These are phyloP conservation scores for Triticum turgidum DNA, from an alignment of 176 grass and related monocot genomes.

Conservation along the genomic window DNA sequence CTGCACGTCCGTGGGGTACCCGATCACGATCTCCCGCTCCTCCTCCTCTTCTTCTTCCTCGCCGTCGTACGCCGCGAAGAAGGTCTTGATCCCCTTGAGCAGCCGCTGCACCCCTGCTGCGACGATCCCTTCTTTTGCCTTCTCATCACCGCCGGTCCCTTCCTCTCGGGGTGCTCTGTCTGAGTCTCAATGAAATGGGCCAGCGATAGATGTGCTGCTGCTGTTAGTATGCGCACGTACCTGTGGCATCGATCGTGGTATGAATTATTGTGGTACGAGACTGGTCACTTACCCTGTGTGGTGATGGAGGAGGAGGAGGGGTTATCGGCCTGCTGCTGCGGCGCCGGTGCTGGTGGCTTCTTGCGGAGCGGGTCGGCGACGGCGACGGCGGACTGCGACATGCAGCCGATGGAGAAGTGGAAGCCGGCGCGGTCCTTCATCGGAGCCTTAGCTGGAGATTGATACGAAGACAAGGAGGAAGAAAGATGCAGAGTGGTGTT, in stretches of 20 bases:
- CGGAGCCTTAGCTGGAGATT: background rate
- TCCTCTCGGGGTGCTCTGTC: conserved; percentile 26
- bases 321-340: background rate
- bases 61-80: conserved; percentile 36
- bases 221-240: background rate
- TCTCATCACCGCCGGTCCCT: background rate
- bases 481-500: background rate
- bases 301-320: background rate
- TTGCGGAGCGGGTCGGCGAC: conserved; percentile 50
- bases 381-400: conserved; percentile 72
- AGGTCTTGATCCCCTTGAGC: conserved; percentile 69
- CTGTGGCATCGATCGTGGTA: no score
- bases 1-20: conserved; percentile 81
- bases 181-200: background rate
- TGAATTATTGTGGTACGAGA: background rate
- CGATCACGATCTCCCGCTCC: conserved; percentile 80
- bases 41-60: conserved; percentile 45
- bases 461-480: no score
- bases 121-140: conserved; percentile 36
- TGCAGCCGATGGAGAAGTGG: conserved; percentile 81
- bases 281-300: background rate
- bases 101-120: conserved; percentile 55
- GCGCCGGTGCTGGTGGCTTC: conserved; percentile 26
- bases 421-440: conserved; percentile 78
- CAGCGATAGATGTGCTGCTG: no score